Percentiles rank a stretch among this genome's conserved stretches.
Conservation (phyloP, 371 early-diverging fungal genomes). For the Circinella umbellata region DNA sequence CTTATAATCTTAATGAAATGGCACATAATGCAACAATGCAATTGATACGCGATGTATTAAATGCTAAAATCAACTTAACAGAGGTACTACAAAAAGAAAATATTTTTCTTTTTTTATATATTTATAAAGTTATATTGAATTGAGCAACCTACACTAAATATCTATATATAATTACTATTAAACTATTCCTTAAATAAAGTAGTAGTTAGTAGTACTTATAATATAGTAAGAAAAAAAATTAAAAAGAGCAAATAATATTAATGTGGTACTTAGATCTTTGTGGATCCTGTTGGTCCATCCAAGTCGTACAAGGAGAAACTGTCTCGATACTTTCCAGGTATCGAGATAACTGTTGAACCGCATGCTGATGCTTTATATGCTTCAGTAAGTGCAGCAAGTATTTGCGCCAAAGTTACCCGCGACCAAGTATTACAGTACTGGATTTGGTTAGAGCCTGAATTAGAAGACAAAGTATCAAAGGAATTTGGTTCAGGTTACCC, state of each 20-base stretch:
- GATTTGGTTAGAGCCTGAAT: slow-evolving; percentile 76
- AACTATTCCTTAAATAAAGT: no score
- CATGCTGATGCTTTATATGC: slow-evolving; percentile 98
- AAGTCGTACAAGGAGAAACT: slow-evolving; percentile 84
- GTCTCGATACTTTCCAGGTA: slow-evolving; percentile 70
- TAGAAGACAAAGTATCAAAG: slow-evolving; percentile 48
- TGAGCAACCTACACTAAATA: background rate
- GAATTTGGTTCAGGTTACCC: slow-evolving; percentile 98
- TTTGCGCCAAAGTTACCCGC: slow-evolving; percentile 97
- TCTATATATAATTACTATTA: background rate
- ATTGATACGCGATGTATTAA: slow-evolving; percentile 72
- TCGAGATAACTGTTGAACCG: slow-evolving; percentile 85
- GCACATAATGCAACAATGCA: slow-evolving; percentile 94
- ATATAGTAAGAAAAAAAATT: background rate
- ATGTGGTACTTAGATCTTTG: slow-evolving; percentile 69
- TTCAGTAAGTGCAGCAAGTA: slow-evolving; percentile 98
- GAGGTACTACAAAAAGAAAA: slow-evolving; percentile 52
- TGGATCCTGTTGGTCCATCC: slow-evolving; percentile 98
- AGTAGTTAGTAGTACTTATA: no score
- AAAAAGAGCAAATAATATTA: background rate
- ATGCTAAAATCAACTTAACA: slow-evolving; percentile 68
- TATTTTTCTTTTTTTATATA: no score
- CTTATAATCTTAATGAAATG: slow-evolving; percentile 94
- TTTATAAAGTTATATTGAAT: background rate
- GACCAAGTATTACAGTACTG: slow-evolving; percentile 87